phyloP scores from a whole-genome alignment of 2,329 filamentous ascomycete genomes.

The Magnaporthiopsis poae region DNA sequence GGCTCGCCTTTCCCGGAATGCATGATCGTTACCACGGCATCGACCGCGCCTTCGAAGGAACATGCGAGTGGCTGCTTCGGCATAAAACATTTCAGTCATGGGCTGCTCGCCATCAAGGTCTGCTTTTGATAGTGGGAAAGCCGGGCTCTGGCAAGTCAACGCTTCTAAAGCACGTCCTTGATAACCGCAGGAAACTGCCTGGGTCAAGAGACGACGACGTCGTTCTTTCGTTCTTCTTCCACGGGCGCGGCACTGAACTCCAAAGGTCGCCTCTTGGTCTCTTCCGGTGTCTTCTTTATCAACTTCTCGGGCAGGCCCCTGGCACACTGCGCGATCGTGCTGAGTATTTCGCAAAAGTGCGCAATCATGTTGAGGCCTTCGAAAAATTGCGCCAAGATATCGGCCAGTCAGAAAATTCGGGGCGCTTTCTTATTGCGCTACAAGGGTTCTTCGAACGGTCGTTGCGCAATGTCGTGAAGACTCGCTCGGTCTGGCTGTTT shows the following conservation, averaged over 20 bases:
- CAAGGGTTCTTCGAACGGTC: conserved; percentile 13
- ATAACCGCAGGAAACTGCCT: neutral
- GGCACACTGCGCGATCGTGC: conserved; percentile 13
- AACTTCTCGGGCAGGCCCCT: conserved; percentile 20
- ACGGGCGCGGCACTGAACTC: conserved; percentile 22
- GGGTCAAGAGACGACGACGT: neutral
- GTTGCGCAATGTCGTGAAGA: conserved; percentile 15
- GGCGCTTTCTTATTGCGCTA: conserved; percentile 20
- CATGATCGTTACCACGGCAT: conserved; percentile 17
- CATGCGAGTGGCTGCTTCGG: conserved; percentile 23
- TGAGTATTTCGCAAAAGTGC: too few relatives aligned
- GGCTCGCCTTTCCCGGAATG: conserved; percentile 22
- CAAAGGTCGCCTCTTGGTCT: conserved; percentile 25
- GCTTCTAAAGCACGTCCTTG: conserved; percentile 24
- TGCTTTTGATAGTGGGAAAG: conserved; percentile 32
- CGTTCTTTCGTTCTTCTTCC: conserved; percentile 27
- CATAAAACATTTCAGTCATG: conserved; percentile 15
- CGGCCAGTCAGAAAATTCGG: conserved; percentile 16
- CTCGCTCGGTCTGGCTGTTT: conserved; percentile 18
- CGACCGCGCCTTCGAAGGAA: conserved; percentile 15
- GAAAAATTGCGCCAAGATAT: neutral
- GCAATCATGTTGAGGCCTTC: neutral
- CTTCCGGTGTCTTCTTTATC: conserved; percentile 24
- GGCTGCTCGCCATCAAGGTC: conserved; percentile 6
- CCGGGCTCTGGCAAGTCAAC: conserved; percentile 21